Base-by-base conservation (phyloP, 106 monocot species). In the Phalaenopsis aphrodite region DNA sequence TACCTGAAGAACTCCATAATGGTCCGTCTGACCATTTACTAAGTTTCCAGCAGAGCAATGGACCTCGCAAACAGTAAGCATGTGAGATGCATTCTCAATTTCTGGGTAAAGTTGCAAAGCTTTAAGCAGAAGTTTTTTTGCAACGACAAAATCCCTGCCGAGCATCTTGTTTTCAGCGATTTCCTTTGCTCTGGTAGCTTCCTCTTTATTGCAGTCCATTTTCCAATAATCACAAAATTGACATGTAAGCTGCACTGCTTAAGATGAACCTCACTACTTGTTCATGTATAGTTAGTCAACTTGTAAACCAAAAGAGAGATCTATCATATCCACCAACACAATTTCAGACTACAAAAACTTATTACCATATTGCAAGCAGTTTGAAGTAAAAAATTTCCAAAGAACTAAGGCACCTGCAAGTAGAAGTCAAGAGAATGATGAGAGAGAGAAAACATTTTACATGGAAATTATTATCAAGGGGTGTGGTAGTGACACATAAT, bases 191-290 rank as follows among this genome's bases (percentile, higher is more conserved):
- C 89, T 87, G 42, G 87, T 5, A n/a, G 95, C 95, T 79, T 95
- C 95, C 52, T 92, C 88, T 83, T 87, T 93, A 83, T 96, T 93
- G 84, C 91, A 93, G 46, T 96, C 95, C 95, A 96, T 96, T 46
- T 76, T 43, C 24, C 42, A 18, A 76, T 48, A 76, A 23, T 21
- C 49, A 52, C 48, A 76, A 49, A 49, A 49, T 3, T 24, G n/a
- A 23, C 48, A 76, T 16, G 12, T 49, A 48, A 76, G 76, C 23
- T 49, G 76, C 30, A 49, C 41, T 49, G 18, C 41, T 1, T 2
- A 76, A 10, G 46, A 76, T 24, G 42, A 76, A 30, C 5, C 10
- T 5, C 74, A 74, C 6, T 43, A 16, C 38, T 39, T 37, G 38
- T 38, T 69, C 38, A 38, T 39, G 74, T 43, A 42, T 42, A 19